Base-by-base conservation (phyloP, 768 basidiomycete genomes). In the Lentinula aciculospora region DNA sequence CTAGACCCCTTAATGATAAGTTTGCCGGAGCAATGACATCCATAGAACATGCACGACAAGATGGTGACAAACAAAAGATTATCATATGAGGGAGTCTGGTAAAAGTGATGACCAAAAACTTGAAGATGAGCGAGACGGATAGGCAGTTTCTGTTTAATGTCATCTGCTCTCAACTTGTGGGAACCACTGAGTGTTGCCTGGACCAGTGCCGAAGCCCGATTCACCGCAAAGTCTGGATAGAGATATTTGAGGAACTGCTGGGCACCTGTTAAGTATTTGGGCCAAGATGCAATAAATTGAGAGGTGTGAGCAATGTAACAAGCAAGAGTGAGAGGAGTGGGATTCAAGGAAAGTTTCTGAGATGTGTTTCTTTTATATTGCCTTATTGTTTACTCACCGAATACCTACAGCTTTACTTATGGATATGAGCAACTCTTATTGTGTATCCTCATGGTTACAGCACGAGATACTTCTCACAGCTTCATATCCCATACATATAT, bases 1-100 rank as follows among this genome's bases (percentile, higher is more conserved):
- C 51, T 36, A 40, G 60, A 53, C n/a, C 59, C 55, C 15, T 59
- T 62, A 39, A 62, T 31, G 17, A 67, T 47, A 3, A 68, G 63
- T 32, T 67, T 66, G 0, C 69, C 64, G 5, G 57, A 54, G 21
- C 64, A 55, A 60, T 71, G 69, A 42, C 69, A 71, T 6, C 57
- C 66, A 57, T 69, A 69, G 46, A 71, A 71, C n/a, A 55, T 50
- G 34, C 66, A 69, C 2, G 65, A 59, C 1, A 69, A 56, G 1
- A 70, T 48, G 1, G 58, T 61, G 13, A 53, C 53, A 48, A 70
- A 69, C 2, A 69, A 58, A 27, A 67, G 58, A 55, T 67, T 61
- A 45, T 68, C 66, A 47, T 64, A 68, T 3, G 45, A 23, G 3
- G 42, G 29, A 13, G 47, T 56, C 13, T 32, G 13, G 4, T 31